Evolutionary conservation across 108 stramenopile genomes (phyloP).

Genomic region (Schizochytrium sp.): DNA sequence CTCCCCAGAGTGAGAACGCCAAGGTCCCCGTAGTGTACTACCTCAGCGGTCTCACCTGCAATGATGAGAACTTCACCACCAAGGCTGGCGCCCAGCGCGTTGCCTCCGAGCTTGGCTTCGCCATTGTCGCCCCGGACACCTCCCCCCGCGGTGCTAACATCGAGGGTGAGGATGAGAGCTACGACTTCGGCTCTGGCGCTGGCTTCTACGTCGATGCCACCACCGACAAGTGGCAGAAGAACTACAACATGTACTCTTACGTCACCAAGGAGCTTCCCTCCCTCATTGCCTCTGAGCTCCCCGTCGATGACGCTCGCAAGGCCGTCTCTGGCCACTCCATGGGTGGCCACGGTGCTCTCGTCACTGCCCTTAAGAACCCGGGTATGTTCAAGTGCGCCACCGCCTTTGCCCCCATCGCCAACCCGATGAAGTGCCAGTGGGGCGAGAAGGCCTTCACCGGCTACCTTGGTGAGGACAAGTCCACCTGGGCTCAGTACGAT

Average conservation of each 20-base stretch:
- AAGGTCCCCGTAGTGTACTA: conserved; percentile 77
- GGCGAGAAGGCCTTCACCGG: conserved; percentile 94
- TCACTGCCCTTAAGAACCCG: conserved; percentile 83
- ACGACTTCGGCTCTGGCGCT: conserved; percentile 94
- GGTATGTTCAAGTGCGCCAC: conserved; percentile 79
- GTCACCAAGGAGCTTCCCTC: conserved; percentile 88
- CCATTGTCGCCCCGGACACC: conserved; percentile 95
- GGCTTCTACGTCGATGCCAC: conserved; percentile 98
- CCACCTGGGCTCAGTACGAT: conserved; percentile 80
- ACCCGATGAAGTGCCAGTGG: conserved; percentile 93
- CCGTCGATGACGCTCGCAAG: conserved; percentile 74
- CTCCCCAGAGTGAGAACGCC: neutral
- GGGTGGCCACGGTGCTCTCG: conserved; percentile 93
- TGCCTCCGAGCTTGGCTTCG: conserved; percentile 80
- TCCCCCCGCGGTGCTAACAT: conserved; percentile 86
- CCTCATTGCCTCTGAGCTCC: conserved; percentile 72
- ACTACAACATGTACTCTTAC: conserved; percentile 96
- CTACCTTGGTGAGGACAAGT: conserved; percentile 85
- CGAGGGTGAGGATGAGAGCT: conserved; percentile 79
- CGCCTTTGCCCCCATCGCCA: conserved; percentile 94
- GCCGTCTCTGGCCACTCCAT: conserved; percentile 91
- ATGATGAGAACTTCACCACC: conserved; percentile 91
- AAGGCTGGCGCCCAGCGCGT: conserved; percentile 75
- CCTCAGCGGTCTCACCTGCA: conserved; percentile 94
- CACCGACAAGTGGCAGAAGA: conserved; percentile 78